A percentile compares a stretch with the other conserved stretches of the same genome.
Evolutionary conservation across 768 basidiomycete species (phyloP).

Genomic region (Amanita molliuscula): DNA sequence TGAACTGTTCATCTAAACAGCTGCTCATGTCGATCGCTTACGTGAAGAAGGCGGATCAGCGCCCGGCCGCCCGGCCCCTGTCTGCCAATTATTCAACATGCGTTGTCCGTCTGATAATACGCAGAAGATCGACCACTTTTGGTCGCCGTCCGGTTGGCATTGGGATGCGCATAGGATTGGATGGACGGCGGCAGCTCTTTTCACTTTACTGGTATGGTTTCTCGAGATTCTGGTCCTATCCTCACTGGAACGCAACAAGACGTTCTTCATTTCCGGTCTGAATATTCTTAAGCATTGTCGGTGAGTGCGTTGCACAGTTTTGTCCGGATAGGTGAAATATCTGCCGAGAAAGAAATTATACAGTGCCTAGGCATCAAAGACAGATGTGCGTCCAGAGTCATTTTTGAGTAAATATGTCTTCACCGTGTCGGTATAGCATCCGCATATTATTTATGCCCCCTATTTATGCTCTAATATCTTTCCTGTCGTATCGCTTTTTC

Average conservation of each 20-base stretch:
- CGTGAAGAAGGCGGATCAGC: not conserved
- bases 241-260: slow-evolving; percentile 20
- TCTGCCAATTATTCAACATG: not conserved
- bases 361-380: slow-evolving; percentile 51
- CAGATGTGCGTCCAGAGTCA: slow-evolving; percentile 44
- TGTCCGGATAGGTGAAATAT: not conserved
- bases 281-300: slow-evolving; percentile 43
- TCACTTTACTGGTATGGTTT: slow-evolving; percentile 35
- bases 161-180: slow-evolving; percentile 53
- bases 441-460: slow-evolving; percentile 68
- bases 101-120: slow-evolving; percentile 47
- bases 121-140: slow-evolving; percentile 47
- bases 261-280: slow-evolving; percentile 40
- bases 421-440: slow-evolving; percentile 24
- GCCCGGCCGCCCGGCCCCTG: too few species aligned
- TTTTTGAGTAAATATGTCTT: not conserved
- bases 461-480: slow-evolving; percentile 63
- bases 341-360: slow-evolving; percentile 39
- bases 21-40: slow-evolving; percentile 14
- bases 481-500: slow-evolving; percentile 72
- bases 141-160: slow-evolving; percentile 29
- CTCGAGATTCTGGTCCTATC: not conserved
- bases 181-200: slow-evolving; percentile 52
- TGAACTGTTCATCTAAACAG: slow-evolving; percentile 39
- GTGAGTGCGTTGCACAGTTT: slow-evolving; percentile 21